A percentile compares a stretch with the other conserved stretches of the same genome.
These are phyloP conservation scores for Camelina neglecta DNA, from an alignment of 345 rosid species.

Conservation along the genomic window DNA sequence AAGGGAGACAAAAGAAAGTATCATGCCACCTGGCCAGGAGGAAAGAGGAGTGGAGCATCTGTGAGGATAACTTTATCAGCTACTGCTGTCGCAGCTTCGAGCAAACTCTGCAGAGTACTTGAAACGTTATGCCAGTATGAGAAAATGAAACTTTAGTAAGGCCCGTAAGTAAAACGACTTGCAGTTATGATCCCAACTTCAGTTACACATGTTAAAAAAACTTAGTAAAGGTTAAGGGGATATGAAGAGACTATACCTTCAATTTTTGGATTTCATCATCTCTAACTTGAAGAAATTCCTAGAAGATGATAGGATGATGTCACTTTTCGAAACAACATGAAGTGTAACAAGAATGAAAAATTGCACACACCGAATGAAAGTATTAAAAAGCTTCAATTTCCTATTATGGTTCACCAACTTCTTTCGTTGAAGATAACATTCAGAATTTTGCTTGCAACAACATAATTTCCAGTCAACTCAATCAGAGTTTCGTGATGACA, in stretches of 20 bases:
- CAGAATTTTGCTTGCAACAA: slow-evolving; percentile 11
- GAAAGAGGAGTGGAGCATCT: slow-evolving; percentile 86
- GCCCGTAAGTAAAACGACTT: neutral
- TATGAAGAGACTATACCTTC: slow-evolving; percentile 54
- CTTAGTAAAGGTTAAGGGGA: neutral
- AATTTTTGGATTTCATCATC: slow-evolving; percentile 61
- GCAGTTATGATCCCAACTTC: slow-evolving; percentile 1
- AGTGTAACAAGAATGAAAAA: slow-evolving; percentile 18
- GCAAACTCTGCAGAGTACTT: slow-evolving; percentile 58
- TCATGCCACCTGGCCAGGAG: slow-evolving; percentile 88
- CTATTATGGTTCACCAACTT: neutral
- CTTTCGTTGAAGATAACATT: slow-evolving; percentile 6
- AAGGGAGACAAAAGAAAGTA: slow-evolving; percentile 10
- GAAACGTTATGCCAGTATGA: slow-evolving; percentile 31
- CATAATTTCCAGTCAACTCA: slow-evolving; percentile 9
- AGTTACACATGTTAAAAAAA: slow-evolving; percentile 3
- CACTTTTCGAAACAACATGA: neutral
- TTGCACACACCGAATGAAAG: slow-evolving; percentile 6
- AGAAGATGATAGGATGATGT: slow-evolving; percentile 35
- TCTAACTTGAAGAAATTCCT: slow-evolving; percentile 67
- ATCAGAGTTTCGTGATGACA: neutral
- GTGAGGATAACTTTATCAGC: slow-evolving; percentile 89
- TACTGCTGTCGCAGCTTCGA: slow-evolving; percentile 65
- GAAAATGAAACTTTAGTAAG: slow-evolving; percentile 15
- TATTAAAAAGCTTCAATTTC: slow-evolving; percentile 11